Evolutionary conservation across 148 eudicot genomes (phyloP), one percentile per base, ranked within the genome.

Genomic region (Chenopodium suecicum): DNA sequence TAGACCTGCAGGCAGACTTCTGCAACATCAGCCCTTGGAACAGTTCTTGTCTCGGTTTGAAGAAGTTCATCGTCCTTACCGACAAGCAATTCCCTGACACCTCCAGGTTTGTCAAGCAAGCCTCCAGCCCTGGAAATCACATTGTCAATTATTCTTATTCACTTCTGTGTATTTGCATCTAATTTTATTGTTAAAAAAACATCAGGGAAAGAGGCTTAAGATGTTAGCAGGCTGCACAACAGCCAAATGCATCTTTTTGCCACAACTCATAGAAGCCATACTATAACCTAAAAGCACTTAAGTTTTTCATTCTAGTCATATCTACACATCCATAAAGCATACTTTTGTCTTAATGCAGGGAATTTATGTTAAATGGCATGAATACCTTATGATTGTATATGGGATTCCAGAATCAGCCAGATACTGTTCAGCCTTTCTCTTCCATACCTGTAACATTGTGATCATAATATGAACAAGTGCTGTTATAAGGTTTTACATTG

Each of bases 21-120:
- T 25, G 99, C 99, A 80, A 96, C 99, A 86, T 96, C 99, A 67
- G 98, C 86, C 84, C 99, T 91, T 0, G 98, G 81, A 74, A 96
- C 76, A 37, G 94, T 84, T 81, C 82, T 91, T 44, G 88, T 90
- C n/a, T 92, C 99, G 66, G 93, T 90, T 88, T 89, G 84, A 84
- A 96, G 97, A 88, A 96, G 97, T 86, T 94, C 99, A 62, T 96
- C 99, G 52, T 96, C 98, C 82, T 96, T 96, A 54, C 99, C 99
- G 41, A 91, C 90, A 73, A 94, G 83, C 85, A 96, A 82, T 84
- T 96, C 97, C 69, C 99, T 80, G 4, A 87, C 32, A 68, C 97
- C 94, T 17, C 99, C 99, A 71, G 92, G 92, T 87, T 91, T 94
- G 88, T 96, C 99, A 86, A 87, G 94, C 88, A 96, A 89, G 37